Evolutionary conservation across 345 rosid species (phyloP).

Genomic region (Rhodamnia argentea): DNA sequence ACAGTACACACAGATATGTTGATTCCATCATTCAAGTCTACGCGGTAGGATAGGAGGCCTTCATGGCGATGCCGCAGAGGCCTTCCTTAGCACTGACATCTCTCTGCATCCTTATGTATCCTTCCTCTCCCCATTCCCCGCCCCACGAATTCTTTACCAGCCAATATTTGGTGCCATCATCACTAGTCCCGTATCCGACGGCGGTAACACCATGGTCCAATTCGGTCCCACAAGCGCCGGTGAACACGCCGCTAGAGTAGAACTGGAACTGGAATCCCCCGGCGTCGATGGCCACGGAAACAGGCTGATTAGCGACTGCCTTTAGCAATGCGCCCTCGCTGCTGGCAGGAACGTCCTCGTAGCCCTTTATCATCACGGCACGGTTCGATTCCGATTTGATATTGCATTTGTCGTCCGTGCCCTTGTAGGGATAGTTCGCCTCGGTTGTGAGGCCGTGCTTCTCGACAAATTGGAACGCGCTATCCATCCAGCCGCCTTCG

Average conservation of each 20-base stretch:
- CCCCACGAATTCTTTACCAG: conserved; percentile 36
- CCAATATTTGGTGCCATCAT: conserved; percentile 11
- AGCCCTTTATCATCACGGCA: conserved; percentile 17
- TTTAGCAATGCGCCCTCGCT: conserved; percentile 15
- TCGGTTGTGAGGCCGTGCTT: conserved; percentile 15
- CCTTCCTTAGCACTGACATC: conserved; percentile 17
- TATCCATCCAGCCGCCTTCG: conserved; percentile 21
- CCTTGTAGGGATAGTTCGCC: conserved; percentile 16
- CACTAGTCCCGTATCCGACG: conserved; percentile 8
- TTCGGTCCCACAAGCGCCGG: conserved; percentile 9
- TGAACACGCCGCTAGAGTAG: conserved; percentile 16
- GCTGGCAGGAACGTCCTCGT: conserved; percentile 13
- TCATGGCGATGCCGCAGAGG: conserved; percentile 29
- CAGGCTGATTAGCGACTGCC: conserved; percentile 19
- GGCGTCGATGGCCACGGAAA: conserved; percentile 20
- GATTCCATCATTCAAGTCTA: not conserved
- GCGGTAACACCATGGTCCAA: conserved; percentile 19
- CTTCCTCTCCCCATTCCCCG: conserved; percentile 19
- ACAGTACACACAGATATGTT: not conserved
- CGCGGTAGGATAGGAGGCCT: conserved; percentile 18
- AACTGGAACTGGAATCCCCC: conserved; percentile 14
- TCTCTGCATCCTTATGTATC: conserved; percentile 20
- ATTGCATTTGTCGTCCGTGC: conserved; percentile 15
- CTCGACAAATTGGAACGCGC: conserved; percentile 17
- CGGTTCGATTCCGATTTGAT: not conserved